A percentile compares a stretch with the other conserved stretches of the same genome.
Evolutionary conservation across 495 filamentous ascomycete species (phyloP).

Genomic region (Podospora pseudopauciseta): DNA sequence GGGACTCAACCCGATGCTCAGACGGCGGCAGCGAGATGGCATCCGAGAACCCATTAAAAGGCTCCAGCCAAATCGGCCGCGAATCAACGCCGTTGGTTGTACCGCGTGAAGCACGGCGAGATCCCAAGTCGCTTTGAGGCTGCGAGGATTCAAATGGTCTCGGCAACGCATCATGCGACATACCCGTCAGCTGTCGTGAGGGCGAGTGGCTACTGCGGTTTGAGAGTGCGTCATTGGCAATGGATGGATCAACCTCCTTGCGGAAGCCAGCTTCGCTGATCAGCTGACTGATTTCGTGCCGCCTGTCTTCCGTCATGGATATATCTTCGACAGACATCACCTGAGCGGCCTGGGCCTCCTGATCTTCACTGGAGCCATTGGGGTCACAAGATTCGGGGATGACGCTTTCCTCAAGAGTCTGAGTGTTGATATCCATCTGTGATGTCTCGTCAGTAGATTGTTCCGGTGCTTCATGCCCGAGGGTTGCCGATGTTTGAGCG

Average conservation of each 20-base stretch:
- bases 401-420: slow-evolving; percentile 17
- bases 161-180: slow-evolving; percentile 18
- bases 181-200: slow-evolving; percentile 28
- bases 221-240: slow-evolving; percentile 8
- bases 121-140: slow-evolving; percentile 1
- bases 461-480: slow-evolving; percentile 18
- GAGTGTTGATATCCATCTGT: slow-evolving; percentile 7
- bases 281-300: slow-evolving; percentile 24
- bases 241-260: slow-evolving; percentile 23
- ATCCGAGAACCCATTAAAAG: slow-evolving; percentile 31
- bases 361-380: slow-evolving; percentile 10
- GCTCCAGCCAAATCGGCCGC: slow-evolving; percentile 27
- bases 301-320: slow-evolving; percentile 26
- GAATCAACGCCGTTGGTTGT: slow-evolving; percentile 22
- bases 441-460: slow-evolving; percentile 4
- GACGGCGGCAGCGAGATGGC: slow-evolving; percentile 8
- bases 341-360: slow-evolving; percentile 10
- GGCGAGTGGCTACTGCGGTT: slow-evolving; percentile 28
- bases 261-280: slow-evolving; percentile 28
- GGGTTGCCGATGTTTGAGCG: slow-evolving; percentile 13
- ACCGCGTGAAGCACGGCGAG: background rate
- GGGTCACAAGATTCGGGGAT: slow-evolving; percentile 12
- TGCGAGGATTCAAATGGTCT: background rate
- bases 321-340: slow-evolving; percentile 1
- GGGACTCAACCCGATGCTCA: slow-evolving; percentile 17